Evolutionary conservation across 129 eudicot species (phyloP).

Genomic region (Scalesia atractyloides): DNA sequence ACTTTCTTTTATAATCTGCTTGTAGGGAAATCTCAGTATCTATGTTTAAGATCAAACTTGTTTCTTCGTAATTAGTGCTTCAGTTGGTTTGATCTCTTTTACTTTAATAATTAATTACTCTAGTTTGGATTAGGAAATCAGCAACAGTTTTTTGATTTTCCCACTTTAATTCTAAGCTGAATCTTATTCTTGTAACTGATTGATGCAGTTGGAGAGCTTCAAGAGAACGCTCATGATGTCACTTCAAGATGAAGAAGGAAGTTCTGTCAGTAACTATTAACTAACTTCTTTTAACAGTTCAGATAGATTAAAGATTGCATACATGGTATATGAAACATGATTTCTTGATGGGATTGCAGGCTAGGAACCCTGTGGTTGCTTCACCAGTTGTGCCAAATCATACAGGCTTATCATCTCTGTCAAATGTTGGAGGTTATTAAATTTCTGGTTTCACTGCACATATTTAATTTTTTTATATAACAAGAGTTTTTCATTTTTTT

Average conservation of each 20-base stretch:
- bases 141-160: background rate
- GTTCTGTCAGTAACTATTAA: slow-evolving; percentile 61
- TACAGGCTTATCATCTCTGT: slow-evolving; percentile 41
- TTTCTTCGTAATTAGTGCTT: background rate
- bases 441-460: slow-evolving; percentile 10
- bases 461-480: slow-evolving; percentile 9
- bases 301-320: slow-evolving; percentile 1
- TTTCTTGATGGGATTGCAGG: slow-evolving; percentile 35
- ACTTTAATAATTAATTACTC: background rate
- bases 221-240: slow-evolving; percentile 90
- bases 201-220: slow-evolving; percentile 87
- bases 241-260: slow-evolving; percentile 86
- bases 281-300: slow-evolving; percentile 2
- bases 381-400: slow-evolving; percentile 29
- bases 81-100: background rate
- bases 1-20: background rate
- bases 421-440: slow-evolving; percentile 43
- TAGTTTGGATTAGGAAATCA: background rate
- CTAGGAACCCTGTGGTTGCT: slow-evolving; percentile 36
- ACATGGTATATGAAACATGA: background rate
- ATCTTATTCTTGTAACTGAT: slow-evolving; percentile 10
- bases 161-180: background rate
- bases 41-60: background rate
- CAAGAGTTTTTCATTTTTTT: background rate
- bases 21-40: background rate